phyloP scores from a whole-genome alignment of 306 rosid species.

The Vicia faba region DNA sequence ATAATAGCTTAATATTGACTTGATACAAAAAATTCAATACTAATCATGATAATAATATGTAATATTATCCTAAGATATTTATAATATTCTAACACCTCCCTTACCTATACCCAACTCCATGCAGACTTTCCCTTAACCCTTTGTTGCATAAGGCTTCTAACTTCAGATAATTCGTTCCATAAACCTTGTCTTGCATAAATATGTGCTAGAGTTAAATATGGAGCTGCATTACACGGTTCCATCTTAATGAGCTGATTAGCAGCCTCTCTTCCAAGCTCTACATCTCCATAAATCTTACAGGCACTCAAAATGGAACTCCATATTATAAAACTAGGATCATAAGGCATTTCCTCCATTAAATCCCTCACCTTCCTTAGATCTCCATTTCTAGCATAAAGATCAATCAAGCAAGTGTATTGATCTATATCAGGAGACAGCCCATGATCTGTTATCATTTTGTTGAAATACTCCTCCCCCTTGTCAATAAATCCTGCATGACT shows the following conservation, averaged over 20 bases:
- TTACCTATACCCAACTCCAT: constrained; percentile 48
- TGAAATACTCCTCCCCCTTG: constrained; percentile 57
- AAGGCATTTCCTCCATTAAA: constrained; percentile 65
- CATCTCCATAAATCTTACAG: constrained; percentile 59
- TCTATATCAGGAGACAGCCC: constrained; percentile 52
- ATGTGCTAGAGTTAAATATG: constrained; percentile 59
- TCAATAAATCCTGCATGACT: constrained; percentile 62
- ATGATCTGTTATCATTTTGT: constrained; percentile 49
- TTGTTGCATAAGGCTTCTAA: constrained; percentile 54
- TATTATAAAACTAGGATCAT: constrained; percentile 55
- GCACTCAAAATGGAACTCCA: constrained; percentile 63
- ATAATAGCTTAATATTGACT: no score
- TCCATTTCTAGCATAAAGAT: constrained; percentile 70
- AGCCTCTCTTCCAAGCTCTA: constrained; percentile 62
- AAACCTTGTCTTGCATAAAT: constrained; percentile 60
- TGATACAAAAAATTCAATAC: no score
- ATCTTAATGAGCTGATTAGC: constrained; percentile 54
- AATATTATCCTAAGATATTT: no score
- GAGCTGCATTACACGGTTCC: constrained; percentile 57
- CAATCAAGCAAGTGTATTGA: constrained; percentile 68
- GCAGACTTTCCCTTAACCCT: constrained; percentile 42
- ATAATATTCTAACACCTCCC: no score
- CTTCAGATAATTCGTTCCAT: constrained; percentile 54
- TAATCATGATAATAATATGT: no score
- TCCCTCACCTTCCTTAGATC: constrained; percentile 56